These are phyloP conservation scores for Penicillium glabrum DNA, from an alignment of 2,329 filamentous ascomycete species.

Conservation along the genomic window DNA sequence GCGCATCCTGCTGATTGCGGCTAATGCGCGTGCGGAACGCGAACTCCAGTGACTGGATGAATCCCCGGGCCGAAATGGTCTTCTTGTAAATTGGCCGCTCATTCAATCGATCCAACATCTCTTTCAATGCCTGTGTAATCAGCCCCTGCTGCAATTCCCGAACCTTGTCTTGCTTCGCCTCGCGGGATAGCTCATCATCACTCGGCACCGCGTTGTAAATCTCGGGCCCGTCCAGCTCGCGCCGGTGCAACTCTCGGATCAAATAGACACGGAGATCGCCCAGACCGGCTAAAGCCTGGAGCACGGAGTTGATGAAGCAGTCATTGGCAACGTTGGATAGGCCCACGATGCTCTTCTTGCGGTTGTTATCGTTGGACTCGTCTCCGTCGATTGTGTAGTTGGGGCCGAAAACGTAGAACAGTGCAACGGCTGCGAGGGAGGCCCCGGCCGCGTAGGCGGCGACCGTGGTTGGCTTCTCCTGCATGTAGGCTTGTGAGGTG, in stretches of 20 bases:
- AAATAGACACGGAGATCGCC: slow-evolving; percentile 87
- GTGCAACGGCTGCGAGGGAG: slow-evolving; percentile 87
- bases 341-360: slow-evolving; percentile 86
- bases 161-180: slow-evolving; percentile 48
- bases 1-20: slow-evolving; percentile 93
- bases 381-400: slow-evolving; percentile 93
- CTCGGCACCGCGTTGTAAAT: slow-evolving; percentile 67
- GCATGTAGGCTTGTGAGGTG: slow-evolving; percentile 56
- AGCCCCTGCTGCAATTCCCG: slow-evolving; percentile 71
- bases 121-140: slow-evolving; percentile 84
- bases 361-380: slow-evolving; percentile 56
- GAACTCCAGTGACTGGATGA: slow-evolving; percentile 77
- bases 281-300: slow-evolving; percentile 88
- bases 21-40: slow-evolving; percentile 91
- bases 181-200: slow-evolving; percentile 39
- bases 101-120: slow-evolving; percentile 88
- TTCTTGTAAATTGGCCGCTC: slow-evolving; percentile 92
- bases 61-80: slow-evolving; percentile 82
- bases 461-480: slow-evolving; percentile 77
- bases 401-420: slow-evolving; percentile 97
- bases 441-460: slow-evolving; percentile 94
- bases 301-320: slow-evolving; percentile 93
- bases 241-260: slow-evolving; percentile 84
- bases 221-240: slow-evolving; percentile 73
- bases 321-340: slow-evolving; percentile 90